phyloP scores from a whole-genome alignment of 1,284 basidiomycete genomes.

The Peniophora sp. region DNA sequence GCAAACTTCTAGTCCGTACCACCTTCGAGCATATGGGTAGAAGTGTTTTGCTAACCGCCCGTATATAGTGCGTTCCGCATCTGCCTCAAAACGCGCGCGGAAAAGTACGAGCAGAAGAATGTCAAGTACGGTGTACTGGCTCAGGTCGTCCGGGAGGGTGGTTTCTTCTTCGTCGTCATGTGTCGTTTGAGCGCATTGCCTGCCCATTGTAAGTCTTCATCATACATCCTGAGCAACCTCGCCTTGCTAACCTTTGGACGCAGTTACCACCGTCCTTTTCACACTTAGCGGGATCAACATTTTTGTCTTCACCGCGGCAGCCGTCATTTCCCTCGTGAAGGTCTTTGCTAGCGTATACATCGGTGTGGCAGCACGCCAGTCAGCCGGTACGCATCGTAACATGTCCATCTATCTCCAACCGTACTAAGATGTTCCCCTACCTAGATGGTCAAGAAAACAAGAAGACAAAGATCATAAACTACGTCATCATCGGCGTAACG shows the following conservation, averaged over 20 bases:
- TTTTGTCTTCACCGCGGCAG: constrained; percentile 62
- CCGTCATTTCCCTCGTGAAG: constrained; percentile 72
- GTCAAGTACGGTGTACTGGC: constrained; percentile 74
- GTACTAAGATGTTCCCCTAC: background rate
- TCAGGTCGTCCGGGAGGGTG: constrained; percentile 70
- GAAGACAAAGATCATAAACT: constrained; percentile 43
- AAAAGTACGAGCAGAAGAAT: constrained; percentile 65
- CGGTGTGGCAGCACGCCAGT: constrained; percentile 50
- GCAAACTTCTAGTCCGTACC: constrained; percentile 60
- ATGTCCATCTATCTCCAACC: background rate
- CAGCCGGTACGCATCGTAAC: constrained; percentile 23
- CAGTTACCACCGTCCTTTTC: constrained; percentile 69
- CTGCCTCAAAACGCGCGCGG: constrained; percentile 35
- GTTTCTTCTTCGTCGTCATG: constrained; percentile 70
- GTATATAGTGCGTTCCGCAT: background rate
- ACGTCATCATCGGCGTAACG: constrained; percentile 54
- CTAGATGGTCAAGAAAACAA: background rate
- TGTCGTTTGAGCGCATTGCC: constrained; percentile 77
- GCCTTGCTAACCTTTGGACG: background rate
- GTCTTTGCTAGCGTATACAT: constrained; percentile 71
- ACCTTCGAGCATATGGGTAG: background rate
- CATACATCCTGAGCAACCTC: background rate
- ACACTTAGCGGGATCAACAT: constrained; percentile 75
- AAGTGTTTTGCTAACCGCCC: background rate
- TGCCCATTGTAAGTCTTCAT: constrained; percentile 48